phyloP scores from a whole-genome alignment of 805 yeast genomes.

The Wickerhamiella bombiphila region DNA sequence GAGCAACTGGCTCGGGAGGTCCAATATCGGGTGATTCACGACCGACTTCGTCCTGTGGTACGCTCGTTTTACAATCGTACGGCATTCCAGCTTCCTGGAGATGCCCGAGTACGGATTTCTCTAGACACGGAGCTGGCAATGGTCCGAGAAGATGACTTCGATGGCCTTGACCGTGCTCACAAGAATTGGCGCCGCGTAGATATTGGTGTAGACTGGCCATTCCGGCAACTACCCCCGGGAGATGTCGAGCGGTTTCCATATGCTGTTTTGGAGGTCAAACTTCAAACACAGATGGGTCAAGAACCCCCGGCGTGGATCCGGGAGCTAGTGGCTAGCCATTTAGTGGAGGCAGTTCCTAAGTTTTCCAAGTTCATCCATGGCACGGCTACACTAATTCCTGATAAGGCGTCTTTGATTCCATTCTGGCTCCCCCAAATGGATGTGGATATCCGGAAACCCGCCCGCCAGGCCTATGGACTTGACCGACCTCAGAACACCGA shows the following conservation, averaged over 20 bases:
- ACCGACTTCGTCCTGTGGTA: slow-evolving; percentile 81
- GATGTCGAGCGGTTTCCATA: slow-evolving; percentile 93
- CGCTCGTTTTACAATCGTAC: slow-evolving; percentile 96
- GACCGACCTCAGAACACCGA: slow-evolving; percentile 7
- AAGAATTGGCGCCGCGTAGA: slow-evolving; percentile 98
- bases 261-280: slow-evolving; percentile 92
- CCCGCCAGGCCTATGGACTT: slow-evolving; percentile 37
- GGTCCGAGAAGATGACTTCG: slow-evolving; percentile 96
- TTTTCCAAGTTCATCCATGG: slow-evolving; percentile 97
- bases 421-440: slow-evolving; percentile 98
- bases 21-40: slow-evolving; percentile 76
- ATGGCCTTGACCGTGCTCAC: slow-evolving; percentile 77
- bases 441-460: slow-evolving; percentile 85
- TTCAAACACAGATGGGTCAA: slow-evolving; percentile 96
- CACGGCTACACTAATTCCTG: slow-evolving; percentile 79
- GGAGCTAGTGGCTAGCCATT: slow-evolving; percentile 76
- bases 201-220: slow-evolving; percentile 96
- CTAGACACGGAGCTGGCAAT: slow-evolving; percentile 92
- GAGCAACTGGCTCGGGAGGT: slow-evolving; percentile 88
- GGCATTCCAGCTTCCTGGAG: slow-evolving; percentile 98
- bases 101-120: slow-evolving; percentile 96
- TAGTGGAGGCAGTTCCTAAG: slow-evolving; percentile 97
- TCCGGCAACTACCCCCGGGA: slow-evolving; percentile 62
- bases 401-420: slow-evolving; percentile 70
- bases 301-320: slow-evolving; percentile 98